Base-by-base conservation (phyloP, 148 eudicot species). In the Persicaria tinctoria region DNA sequence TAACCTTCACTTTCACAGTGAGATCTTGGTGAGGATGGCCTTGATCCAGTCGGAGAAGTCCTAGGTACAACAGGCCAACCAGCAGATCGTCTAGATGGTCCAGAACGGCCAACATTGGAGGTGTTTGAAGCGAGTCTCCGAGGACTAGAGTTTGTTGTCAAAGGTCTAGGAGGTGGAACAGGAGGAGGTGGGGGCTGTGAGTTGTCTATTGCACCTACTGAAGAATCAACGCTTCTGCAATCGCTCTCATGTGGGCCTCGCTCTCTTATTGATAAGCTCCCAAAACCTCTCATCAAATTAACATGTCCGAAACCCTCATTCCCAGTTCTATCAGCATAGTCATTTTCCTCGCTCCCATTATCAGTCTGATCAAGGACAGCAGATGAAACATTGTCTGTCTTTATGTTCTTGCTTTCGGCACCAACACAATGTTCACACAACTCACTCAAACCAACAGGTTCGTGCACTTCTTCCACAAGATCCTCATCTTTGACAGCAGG, bases 131-230 rank as follows among this genome's bases (percentile, higher is more conserved):
- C 32, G 73, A 62, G 51, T 80, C 93, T 92, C 80, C 88, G 81
- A 10, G 83, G 46, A 73, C 71, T 82, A n/a, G 80, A 76, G 78
- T 79, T 82, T 51, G 85, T 60, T 49, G 88, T 84, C 56, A 83
- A 81, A 76, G 93, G 90, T 79, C 78, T 95, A 48, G 98, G 97
- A 38, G 98, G 98, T 14, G 98, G 97, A 68, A 84, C 79, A 56
- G 98, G 98, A 70, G 98, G 97, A 16, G 93, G 92, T 1, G 98
- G 98, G 4, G 98, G 98, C 76, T 82, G 82, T 16, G 98, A 82
- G 79, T 79, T 80, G 20, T 85, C 86, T 55, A 44, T 51, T 68
- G 63, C 80, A 70, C 46, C 78, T 72, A 73, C 83, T 41, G 74
- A 38, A 60, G 80, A 27, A 76, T 79, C 85, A 68, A 54, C 77